Base-by-base conservation (phyloP, 805 yeast genomes). In the Metschnikowia matae region DNA sequence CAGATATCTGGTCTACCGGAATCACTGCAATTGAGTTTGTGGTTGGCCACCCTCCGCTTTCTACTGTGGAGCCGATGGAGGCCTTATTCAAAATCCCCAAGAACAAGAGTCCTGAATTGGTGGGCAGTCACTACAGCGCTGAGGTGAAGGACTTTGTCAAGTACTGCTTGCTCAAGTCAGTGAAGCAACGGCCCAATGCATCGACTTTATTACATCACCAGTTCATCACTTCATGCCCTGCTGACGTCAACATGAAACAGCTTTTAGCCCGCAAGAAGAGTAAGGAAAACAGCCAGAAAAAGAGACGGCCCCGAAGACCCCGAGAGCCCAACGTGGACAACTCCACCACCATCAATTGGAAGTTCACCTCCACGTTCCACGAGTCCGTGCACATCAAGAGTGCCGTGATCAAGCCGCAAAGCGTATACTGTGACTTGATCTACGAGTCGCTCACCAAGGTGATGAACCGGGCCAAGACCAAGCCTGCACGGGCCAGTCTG, bases 1-100 rank as follows among this genome's bases (percentile, higher is more conserved):
- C 90, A 1, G 99, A 94, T 63, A 87, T 94, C 48, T 94, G 99
- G 99, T 89, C 97, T 0, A 72, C 90, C 20, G 99, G 99, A 0
- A 92, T 94, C 46, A 91, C 98, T 0, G 82, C 88, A 1, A 86
- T 88, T 60, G 99, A 94, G 67, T 71, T 94, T 44, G 77, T 87
- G 1, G 82, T 83, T 3, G 98, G 97, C 0, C 68, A 75, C 8
- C 96, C 97, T 0, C 99, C 99, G 0, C 73, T 82, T 48, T 68
- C 88, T 0, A 81, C 84, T 23, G 73, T 79, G 48, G 87, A 85
- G 48, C 96, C 97, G 13, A 78, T 85, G 82, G 83, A 85, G 55
- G 89, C 87, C 0, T 71, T 92, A 58, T 78, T 83, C 58, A 78
- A 79, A 44, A 87, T 89, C 41, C 92, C 91, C 13, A 76, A 77